Conservation (phyloP, 1,284 basidiomycete genomes). For the Wallemia ichthyophaga region DNA sequence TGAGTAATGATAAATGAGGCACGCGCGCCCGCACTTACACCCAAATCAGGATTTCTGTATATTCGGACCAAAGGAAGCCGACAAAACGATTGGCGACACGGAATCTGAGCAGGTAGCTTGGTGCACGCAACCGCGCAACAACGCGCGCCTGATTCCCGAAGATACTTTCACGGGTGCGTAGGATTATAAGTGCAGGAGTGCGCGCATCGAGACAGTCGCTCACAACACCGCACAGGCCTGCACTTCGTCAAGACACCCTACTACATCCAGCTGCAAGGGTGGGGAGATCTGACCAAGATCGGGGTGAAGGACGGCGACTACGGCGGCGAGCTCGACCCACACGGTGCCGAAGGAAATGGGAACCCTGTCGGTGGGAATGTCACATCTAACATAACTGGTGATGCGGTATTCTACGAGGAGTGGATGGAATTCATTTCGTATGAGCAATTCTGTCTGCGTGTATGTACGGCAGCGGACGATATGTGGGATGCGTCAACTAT, state of each 20-base stretch:
- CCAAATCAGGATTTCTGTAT: constrained; percentile 26
- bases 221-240: constrained; percentile 18
- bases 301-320: constrained; percentile 16
- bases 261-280: constrained; percentile 18
- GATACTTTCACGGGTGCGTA: constrained; percentile 9
- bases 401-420: constrained; percentile 22
- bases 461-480: constrained; percentile 16
- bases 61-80: constrained; percentile 21
- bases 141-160: constrained; percentile 9
- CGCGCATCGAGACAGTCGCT: constrained; percentile 5
- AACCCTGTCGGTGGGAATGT: constrained; percentile 25
- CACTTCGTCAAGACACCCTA: constrained; percentile 32
- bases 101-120: constrained; percentile 38
- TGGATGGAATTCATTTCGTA: constrained; percentile 20
- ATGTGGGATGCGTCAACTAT: constrained; percentile 13
- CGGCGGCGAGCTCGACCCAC: constrained; percentile 22
- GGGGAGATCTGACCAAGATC: constrained; percentile 19
- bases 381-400: constrained; percentile 20
- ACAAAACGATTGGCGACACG: constrained; percentile 27
- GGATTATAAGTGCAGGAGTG: no score
- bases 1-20: neutral
- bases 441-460: constrained; percentile 17
- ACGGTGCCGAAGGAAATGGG: constrained; percentile 18
- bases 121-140: constrained; percentile 25
- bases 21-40: constrained; percentile 11